Evolutionary conservation across 108 stramenopile species (phyloP).

Genomic region (Craspedostauros australis): DNA sequence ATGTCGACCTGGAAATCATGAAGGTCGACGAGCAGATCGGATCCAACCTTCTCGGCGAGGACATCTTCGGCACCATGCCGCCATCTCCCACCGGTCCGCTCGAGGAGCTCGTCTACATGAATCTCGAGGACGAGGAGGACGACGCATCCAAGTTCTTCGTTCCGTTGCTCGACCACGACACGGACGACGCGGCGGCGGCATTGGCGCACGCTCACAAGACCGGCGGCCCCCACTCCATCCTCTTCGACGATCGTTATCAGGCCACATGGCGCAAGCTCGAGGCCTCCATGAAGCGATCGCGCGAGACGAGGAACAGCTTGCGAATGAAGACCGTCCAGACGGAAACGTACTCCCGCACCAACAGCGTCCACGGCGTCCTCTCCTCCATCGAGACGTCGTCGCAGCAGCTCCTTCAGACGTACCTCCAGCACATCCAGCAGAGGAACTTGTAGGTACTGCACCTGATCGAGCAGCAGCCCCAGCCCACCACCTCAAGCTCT

Average conservation of each 20-base stretch:
- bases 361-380: slow-evolving; percentile 30
- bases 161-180: slow-evolving; percentile 15
- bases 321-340: slow-evolving; percentile 37
- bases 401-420: slow-evolving; percentile 34
- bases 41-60: slow-evolving; percentile 42
- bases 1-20: slow-evolving; percentile 39
- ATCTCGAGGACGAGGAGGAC: slow-evolving; percentile 16
- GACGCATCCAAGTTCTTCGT: slow-evolving; percentile 21
- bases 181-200: background rate
- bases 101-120: slow-evolving; percentile 25
- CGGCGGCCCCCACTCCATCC: slow-evolving; percentile 4
- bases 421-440: slow-evolving; percentile 19
- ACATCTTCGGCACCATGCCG: slow-evolving; percentile 29
- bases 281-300: slow-evolving; percentile 38
- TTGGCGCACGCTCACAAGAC: background rate
- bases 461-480: too few species aligned
- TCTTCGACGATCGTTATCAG: slow-evolving; percentile 35
- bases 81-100: slow-evolving; percentile 26
- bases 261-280: slow-evolving; percentile 30
- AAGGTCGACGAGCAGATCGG: slow-evolving; percentile 53
- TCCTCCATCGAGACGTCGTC: slow-evolving; percentile 40
- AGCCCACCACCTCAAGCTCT: too few species aligned
- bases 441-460: too few species aligned
- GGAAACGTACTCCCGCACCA: slow-evolving; percentile 25
- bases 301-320: slow-evolving; percentile 39